Evolutionary conservation across 2,329 filamentous ascomycete genomes (phyloP), one percentile per base, ranked within the genome.

Genomic region (Arthrinium phaeospermum): DNA sequence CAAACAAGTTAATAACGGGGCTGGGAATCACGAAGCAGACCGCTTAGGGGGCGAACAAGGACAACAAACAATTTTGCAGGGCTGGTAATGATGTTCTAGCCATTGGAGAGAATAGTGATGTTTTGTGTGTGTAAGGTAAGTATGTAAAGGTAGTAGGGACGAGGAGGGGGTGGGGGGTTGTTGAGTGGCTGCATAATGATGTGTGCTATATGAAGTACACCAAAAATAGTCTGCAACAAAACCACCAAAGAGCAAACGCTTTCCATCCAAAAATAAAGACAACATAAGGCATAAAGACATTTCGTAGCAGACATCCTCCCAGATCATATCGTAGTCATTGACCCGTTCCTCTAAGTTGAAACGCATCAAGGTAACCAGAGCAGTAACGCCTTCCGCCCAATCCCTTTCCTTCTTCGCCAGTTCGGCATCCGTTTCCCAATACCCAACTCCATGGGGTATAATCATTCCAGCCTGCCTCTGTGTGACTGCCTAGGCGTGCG

Each of bases 301-400:
- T 64, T 64, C 53, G 30, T 64, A 64, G 53, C 53, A 64, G 53
- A 64, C 37, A 64, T 64, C 53, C 53, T 64, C 53, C 53, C 30
- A 37, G 53, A 64, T 37, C 30, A 19, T 37, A 61, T 61, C 53
- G 53, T 61, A 64, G 19, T 64, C 16, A 37, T n/a, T 19, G 53
- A 64, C 30, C 14, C 53, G 53, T 64, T n/a, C 53, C 53, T 64
- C 53, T 64, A 64, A 37, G 53, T 10, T 64, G 53, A 19, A 64
- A 64, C 53, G 53, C 30, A 64, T 41, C 53, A 37, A 22, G 22
- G 19, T 49, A 37, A 64, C 53, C 53, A 37, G 53, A 37, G 19
- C 19, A 64, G 53, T 64, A 64, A 64, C 53, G 53, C 53, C 53
- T 64, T 64, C 53, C 53, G 30, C 53, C 53, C 37, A 10, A 22